Percentiles rank a stretch among this genome's conserved stretches.
phyloP scores from a whole-genome alignment of 2,329 filamentous ascomycete genomes.

The Aspergillus persii region DNA sequence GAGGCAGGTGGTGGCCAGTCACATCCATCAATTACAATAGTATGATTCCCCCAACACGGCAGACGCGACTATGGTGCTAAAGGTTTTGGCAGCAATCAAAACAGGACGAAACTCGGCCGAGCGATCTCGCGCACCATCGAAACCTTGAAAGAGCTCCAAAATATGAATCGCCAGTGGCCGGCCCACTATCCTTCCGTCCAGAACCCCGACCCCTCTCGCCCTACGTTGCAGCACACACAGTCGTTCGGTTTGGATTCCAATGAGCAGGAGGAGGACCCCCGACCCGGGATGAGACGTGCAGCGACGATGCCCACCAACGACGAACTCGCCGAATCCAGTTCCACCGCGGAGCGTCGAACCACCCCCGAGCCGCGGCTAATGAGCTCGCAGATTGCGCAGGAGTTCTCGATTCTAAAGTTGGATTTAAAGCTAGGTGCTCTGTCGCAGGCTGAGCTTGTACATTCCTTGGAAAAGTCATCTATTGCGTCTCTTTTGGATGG shows the following conservation, averaged over 20 bases:
- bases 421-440: slow-evolving; percentile 86
- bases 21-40: slow-evolving; percentile 91
- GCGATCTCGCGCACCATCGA: slow-evolving; percentile 86
- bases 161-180: slow-evolving; percentile 89
- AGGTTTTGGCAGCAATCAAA: slow-evolving; percentile 63
- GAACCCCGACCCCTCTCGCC: slow-evolving; percentile 31
- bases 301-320: slow-evolving; percentile 67
- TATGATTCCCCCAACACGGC: slow-evolving; percentile 25
- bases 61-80: slow-evolving; percentile 14
- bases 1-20: slow-evolving; percentile 68
- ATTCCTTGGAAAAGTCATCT: slow-evolving; percentile 88
- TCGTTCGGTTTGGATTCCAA: slow-evolving; percentile 32
- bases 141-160: slow-evolving; percentile 75
- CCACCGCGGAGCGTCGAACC: slow-evolving; percentile 60
- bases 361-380: slow-evolving; percentile 75
- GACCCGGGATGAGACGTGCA: slow-evolving; percentile 63
- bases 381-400: slow-evolving; percentile 87
- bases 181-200: slow-evolving; percentile 79
- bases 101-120: slow-evolving; percentile 79
- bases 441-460: slow-evolving; percentile 85
- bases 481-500: slow-evolving; percentile 88
- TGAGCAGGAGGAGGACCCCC: slow-evolving; percentile 28
- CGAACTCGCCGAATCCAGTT: slow-evolving; percentile 68
- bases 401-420: slow-evolving; percentile 93
- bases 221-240: slow-evolving; percentile 35